Conservation (phyloP, 768 basidiomycete species). For the Xanthoconium stramineum region DNA sequence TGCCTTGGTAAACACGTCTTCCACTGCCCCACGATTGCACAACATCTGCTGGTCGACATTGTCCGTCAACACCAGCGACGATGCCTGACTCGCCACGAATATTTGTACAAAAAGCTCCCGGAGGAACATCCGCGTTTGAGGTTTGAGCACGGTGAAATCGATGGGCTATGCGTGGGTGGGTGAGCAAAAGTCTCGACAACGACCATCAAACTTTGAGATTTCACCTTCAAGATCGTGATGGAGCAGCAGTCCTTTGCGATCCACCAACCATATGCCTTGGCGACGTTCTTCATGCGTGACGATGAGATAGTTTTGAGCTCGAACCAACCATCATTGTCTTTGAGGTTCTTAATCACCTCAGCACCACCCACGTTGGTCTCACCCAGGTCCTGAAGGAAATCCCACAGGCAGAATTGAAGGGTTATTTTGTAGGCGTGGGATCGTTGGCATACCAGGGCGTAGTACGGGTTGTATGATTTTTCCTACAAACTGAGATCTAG, state of each 20-base stretch:
- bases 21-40: constrained; percentile 58
- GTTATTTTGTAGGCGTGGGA: constrained; percentile 90
- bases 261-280: constrained; percentile 90
- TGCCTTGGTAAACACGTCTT: constrained; percentile 78
- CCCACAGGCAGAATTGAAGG: constrained; percentile 94
- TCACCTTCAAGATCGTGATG: constrained; percentile 80
- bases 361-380: constrained; percentile 79
- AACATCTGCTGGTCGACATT: constrained; percentile 36
- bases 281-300: constrained; percentile 65
- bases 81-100: constrained; percentile 71
- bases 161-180: constrained; percentile 56
- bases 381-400: constrained; percentile 89
- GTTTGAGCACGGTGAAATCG: constrained; percentile 75
- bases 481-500: constrained; percentile 44
- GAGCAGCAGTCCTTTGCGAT: constrained; percentile 78
- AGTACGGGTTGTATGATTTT: constrained; percentile 92
- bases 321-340: constrained; percentile 42
- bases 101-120: constrained; percentile 64
- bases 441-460: constrained; percentile 73
- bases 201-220: not conserved
- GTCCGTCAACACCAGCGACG: constrained; percentile 57
- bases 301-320: constrained; percentile 54
- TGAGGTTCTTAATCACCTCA: constrained; percentile 63
- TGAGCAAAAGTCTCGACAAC: not conserved
- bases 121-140: constrained; percentile 64